Conservation (phyloP, 192 early-diverging fungal species). For the Geosiphon pyriformis region DNA sequence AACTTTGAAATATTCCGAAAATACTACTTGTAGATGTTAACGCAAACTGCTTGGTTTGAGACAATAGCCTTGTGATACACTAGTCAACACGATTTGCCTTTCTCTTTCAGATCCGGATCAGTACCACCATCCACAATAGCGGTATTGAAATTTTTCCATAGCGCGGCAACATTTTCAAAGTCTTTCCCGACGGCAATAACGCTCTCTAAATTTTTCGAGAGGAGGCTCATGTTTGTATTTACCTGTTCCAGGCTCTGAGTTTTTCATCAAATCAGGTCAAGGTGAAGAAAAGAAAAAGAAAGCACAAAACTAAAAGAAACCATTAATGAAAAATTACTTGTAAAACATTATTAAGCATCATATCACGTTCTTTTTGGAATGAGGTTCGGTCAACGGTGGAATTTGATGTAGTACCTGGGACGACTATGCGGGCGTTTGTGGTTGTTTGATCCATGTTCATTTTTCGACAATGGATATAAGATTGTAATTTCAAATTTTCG, state of each 20-base stretch:
- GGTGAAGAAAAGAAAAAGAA: background rate
- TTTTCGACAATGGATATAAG: too few species aligned
- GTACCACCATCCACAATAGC: background rate
- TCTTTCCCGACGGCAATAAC: conserved; percentile 47
- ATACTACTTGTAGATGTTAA: too few species aligned
- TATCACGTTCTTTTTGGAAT: conserved; percentile 23
- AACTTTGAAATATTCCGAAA: too few species aligned
- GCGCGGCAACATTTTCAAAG: conserved; percentile 42
- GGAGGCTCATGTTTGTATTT: conserved; percentile 38
- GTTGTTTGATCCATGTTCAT: too few species aligned
- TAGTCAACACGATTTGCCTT: too few species aligned
- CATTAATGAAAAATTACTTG: background rate
- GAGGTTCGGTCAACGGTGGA: background rate
- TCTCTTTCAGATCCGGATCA: conserved; percentile 10
- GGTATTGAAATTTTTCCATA: conserved; percentile 47
- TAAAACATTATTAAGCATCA: conserved; percentile 4
- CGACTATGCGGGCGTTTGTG: too few species aligned
- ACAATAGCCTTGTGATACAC: too few species aligned
- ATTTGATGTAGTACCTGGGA: too few species aligned
- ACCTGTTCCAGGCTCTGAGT: conserved; percentile 40
- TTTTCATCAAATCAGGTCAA: too few species aligned
- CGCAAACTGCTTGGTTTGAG: too few species aligned
- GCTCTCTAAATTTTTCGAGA: conserved; percentile 49
- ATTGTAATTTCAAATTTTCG: too few species aligned
- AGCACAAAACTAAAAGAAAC: background rate